These are phyloP conservation scores for Arthrobotrys sinensis DNA, from an alignment of 2,329 filamentous ascomycete genomes.

Conservation along the genomic window DNA sequence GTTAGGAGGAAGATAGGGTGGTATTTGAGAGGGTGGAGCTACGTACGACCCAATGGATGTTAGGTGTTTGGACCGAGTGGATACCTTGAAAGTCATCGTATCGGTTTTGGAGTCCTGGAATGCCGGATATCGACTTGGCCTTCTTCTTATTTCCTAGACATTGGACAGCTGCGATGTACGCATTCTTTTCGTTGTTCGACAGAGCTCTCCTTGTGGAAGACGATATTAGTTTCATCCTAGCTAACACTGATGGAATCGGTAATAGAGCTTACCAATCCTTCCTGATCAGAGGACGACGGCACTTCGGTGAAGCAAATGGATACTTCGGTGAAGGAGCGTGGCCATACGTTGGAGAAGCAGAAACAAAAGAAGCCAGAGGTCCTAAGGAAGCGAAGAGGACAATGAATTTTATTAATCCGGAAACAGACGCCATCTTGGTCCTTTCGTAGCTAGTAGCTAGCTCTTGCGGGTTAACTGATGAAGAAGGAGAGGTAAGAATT, in stretches of 20 bases:
- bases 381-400: constrained; percentile 15
- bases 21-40: constrained; percentile 7
- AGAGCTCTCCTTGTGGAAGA: constrained; percentile 59
- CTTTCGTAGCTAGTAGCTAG: neutral
- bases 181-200: constrained; percentile 62
- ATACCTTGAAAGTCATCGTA: constrained; percentile 68
- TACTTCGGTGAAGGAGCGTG: neutral
- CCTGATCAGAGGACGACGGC: constrained; percentile 38
- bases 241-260: neutral
- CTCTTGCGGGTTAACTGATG: neutral
- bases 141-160: constrained; percentile 66
- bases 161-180: constrained; percentile 68
- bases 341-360: constrained; percentile 26
- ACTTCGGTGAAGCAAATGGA: constrained; percentile 26
- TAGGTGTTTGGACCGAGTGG: constrained; percentile 67
- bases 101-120: constrained; percentile 66
- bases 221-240: neutral
- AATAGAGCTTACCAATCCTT: constrained; percentile 42
- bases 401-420: neutral
- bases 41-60: constrained; percentile 66
- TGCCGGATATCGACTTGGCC: constrained; percentile 65
- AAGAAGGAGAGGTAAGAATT: neutral
- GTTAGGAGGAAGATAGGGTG: neutral
- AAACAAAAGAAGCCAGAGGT: neutral
- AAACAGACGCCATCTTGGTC: constrained; percentile 30